phyloP scores from a whole-genome alignment of 805 yeast genomes.

The Phaffomyces thermotolerans region DNA sequence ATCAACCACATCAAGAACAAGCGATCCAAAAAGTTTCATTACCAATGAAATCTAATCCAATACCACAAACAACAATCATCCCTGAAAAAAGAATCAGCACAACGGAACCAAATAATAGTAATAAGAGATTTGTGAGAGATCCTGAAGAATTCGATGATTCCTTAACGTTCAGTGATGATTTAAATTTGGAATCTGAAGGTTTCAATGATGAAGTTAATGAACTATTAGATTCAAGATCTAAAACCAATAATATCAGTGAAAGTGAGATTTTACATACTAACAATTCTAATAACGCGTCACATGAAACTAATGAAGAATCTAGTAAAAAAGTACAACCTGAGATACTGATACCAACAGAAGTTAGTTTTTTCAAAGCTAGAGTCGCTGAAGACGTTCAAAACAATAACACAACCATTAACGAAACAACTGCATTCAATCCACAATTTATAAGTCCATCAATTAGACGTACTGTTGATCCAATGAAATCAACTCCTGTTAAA shows the following conservation, averaged over 20 bases:
- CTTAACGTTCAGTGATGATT: constrained; percentile 43
- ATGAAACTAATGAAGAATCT: constrained; percentile 10
- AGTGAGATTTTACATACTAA: constrained; percentile 7
- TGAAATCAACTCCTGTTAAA: constrained; percentile 57
- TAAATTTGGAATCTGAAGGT: constrained; percentile 31
- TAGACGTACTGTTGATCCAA: constrained; percentile 58
- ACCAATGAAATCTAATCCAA: background rate
- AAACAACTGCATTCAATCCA: constrained; percentile 40
- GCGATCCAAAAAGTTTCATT: background rate
- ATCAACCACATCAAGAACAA: constrained; percentile 5
- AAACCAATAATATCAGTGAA: constrained; percentile 8
- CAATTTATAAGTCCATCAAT: constrained; percentile 50
- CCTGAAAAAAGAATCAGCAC: constrained; percentile 15
- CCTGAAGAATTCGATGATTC: constrained; percentile 44
- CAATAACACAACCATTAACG: constrained; percentile 29
- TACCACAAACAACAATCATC: background rate
- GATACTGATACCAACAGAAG: constrained; percentile 11
- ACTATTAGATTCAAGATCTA: constrained; percentile 13
- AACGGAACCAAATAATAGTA: constrained; percentile 1
- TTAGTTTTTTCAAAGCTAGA: constrained; percentile 56
- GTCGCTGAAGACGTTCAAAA: constrained; percentile 51
- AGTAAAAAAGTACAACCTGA: constrained; percentile 5
- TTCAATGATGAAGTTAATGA: constrained; percentile 25
- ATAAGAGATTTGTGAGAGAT: constrained; percentile 9
- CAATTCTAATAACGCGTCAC: background rate